Evolutionary conservation across 768 basidiomycete genomes (phyloP).

Genomic region (Boletellus ananiceps): DNA sequence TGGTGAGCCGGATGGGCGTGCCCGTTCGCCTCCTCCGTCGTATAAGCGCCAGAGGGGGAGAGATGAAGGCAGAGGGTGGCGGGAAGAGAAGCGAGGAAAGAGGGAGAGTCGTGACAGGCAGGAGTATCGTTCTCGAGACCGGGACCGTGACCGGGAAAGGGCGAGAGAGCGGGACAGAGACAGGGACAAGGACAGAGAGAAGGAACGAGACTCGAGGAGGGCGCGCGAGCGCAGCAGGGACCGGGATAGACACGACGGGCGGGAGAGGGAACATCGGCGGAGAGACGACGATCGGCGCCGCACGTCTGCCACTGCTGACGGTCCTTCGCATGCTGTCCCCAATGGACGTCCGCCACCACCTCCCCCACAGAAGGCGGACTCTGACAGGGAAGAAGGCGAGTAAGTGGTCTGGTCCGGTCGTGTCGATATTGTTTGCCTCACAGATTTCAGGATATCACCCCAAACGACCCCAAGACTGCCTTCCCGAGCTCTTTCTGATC

Average conservation of each 20-base stretch:
- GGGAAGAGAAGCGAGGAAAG: constrained; percentile 47
- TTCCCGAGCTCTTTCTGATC: constrained; percentile 26
- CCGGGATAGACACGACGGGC: constrained; percentile 25
- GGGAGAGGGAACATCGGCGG: constrained; percentile 25
- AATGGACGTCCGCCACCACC: constrained; percentile 20
- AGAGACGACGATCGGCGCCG: constrained; percentile 31
- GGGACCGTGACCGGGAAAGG: constrained; percentile 32
- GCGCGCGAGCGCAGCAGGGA: constrained; percentile 26
- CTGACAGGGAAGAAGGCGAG: constrained; percentile 90
- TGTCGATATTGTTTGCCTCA: constrained; percentile 9
- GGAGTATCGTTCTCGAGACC: constrained; percentile 33
- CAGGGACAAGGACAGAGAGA: constrained; percentile 34
- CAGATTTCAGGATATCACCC: constrained; percentile 58
- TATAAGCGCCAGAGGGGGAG: constrained; percentile 53
- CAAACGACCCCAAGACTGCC: constrained; percentile 31
- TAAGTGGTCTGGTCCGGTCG: constrained; percentile 46
- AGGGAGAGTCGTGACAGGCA: constrained; percentile 37
- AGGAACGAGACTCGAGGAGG: constrained; percentile 36
- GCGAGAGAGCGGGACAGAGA: constrained; percentile 31
- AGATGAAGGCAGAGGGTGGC: constrained; percentile 61
- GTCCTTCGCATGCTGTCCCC: constrained; percentile 5
- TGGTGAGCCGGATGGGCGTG: constrained; percentile 32
- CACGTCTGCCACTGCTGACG: constrained; percentile 10
- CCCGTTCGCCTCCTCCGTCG: constrained; percentile 9
- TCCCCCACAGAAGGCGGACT: constrained; percentile 34